Base-by-base conservation (phyloP, 1,284 basidiomycete genomes). In the Moniliophthora roreri region DNA sequence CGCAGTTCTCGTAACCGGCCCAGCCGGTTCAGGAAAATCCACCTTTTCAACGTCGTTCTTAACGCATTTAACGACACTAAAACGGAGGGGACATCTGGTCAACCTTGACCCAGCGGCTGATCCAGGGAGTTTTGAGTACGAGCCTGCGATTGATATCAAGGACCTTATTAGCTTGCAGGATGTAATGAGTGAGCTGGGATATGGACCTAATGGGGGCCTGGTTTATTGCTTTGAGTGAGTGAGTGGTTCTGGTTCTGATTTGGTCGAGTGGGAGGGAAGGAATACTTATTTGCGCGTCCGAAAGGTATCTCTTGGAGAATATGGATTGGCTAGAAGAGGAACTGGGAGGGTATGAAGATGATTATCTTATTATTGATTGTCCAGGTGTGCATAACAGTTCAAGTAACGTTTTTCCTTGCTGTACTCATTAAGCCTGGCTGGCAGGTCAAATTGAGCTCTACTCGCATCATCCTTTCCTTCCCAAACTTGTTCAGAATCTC, bases 281-380 rank as follows among this genome's bases (percentile, higher is more conserved):
- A 37, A 44, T 41, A 32, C 32, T 26, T 4, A 24, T 24, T 15
- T n/a, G 5, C 23, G 39, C 23, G 38, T 26, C 52, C 49, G 16
- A 13, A 63, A 98, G 95, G 70, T 99, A 99, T 73, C 80, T 99
- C 50, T 73, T 98, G 57, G 85, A 98, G 66, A 98, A 99, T 66
- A 89, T 98, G 72, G 97, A 99, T 70, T 99, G 97, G 97, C 78
- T 99, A n/a, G 93, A 98, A 62, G 96, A 98, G 68, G 92, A 98
- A 66, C 79, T 99, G 1, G 95, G 95, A 9, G 86, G 88, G 11
- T 99, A 85, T 69, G 95, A 98, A 41, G 92, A 98, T 65, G 97
- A 99, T 73, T 99, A 98, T 74, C 82, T 99, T 44, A 88, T 99
- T 61, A 89, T 99, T 60, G 97, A 99, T 75, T 99, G 97, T 66